Conservation (phyloP, 306 rosid genomes). For the Arachis hypogaea region DNA sequence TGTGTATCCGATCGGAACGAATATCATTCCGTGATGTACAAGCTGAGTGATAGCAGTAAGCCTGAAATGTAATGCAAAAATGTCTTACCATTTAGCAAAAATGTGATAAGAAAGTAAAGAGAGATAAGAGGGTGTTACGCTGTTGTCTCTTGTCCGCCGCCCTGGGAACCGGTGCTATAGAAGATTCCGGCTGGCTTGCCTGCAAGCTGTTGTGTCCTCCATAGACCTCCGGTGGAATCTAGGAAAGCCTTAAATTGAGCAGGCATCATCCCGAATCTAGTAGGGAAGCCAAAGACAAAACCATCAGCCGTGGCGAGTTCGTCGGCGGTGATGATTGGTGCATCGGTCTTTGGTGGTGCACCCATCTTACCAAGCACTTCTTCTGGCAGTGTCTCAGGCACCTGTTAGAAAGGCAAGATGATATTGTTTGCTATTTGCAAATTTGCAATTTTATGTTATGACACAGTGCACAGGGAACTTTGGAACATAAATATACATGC, state of each 20-base stretch:
- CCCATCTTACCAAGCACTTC: conserved; percentile 91
- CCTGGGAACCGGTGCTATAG: conserved; percentile 95
- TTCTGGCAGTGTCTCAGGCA: conserved; percentile 75
- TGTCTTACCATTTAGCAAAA: not conserved
- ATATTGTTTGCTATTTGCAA: not conserved
- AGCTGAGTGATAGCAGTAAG: conserved; percentile 96
- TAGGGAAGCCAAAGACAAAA: conserved; percentile 86
- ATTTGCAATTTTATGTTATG: conserved; percentile 12
- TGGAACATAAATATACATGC: conserved; percentile 46
- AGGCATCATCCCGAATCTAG: conserved; percentile 98
- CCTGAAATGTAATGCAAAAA: conserved; percentile 46
- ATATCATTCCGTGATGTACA: conserved; percentile 93
- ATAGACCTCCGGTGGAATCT: conserved; percentile 87
- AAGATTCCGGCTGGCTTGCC: conserved; percentile 96
- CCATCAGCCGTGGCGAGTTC: conserved; percentile 93
- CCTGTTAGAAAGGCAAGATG: conserved; percentile 49
- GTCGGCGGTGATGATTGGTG: conserved; percentile 63
- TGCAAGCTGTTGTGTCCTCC: conserved; percentile 91
- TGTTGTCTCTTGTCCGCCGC: conserved; percentile 98
- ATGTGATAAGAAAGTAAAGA: not conserved
- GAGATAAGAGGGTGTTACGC: conserved; percentile 62
- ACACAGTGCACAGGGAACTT: conserved; percentile 20
- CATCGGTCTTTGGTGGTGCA: conserved; percentile 94
- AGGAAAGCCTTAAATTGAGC: conserved; percentile 94
- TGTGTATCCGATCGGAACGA: conserved; percentile 90